Percentiles rank a stretch among this genome's conserved stretches.
These are phyloP conservation scores for Trichosporon asahii DNA, from an alignment of 1,284 basidiomycete species.

Conservation along the genomic window DNA sequence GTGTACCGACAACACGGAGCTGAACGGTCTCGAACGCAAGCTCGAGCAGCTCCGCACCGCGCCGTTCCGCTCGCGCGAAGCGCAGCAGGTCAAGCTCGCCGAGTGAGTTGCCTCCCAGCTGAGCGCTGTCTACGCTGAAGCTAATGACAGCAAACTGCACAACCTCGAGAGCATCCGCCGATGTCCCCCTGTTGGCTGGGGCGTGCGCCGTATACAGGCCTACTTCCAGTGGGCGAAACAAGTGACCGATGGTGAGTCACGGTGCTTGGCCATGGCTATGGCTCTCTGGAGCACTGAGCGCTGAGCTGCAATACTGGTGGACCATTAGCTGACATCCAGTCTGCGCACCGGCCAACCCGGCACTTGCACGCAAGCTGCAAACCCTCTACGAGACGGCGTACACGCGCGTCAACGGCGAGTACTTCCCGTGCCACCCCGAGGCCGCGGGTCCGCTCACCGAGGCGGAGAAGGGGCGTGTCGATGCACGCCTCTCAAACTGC, in stretches of 20 bases:
- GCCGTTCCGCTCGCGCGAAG: conserved; percentile 44
- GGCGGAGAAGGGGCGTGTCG: conserved; percentile 43
- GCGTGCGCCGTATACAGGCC: conserved; percentile 44
- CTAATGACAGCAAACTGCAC: conserved; percentile 47
- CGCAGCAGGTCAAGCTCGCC: conserved; percentile 52
- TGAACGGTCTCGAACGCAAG: conserved; percentile 45
- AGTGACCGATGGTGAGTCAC: conserved; percentile 48
- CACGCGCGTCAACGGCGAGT: conserved; percentile 41
- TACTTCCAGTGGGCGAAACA: conserved; percentile 53
- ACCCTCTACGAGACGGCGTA: conserved; percentile 49
- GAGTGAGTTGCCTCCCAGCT: conserved; percentile 35
- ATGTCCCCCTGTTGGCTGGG: conserved; percentile 49
- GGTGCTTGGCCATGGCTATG: too few relatives aligned
- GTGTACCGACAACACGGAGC: conserved; percentile 44
- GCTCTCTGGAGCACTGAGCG: too few relatives aligned
- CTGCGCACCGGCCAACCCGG: conserved; percentile 45
- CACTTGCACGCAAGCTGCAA: conserved; percentile 39
- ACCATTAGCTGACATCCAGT: conserved; percentile 31
- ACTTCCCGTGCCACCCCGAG: conserved; percentile 48
- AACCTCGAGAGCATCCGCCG: conserved; percentile 51
- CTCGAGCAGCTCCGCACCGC: conserved; percentile 50
- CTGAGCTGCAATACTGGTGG: too few relatives aligned
- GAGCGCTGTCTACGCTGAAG: not conserved
- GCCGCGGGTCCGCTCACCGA: conserved; percentile 45
- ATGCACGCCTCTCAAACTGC: conserved; percentile 33